These are phyloP conservation scores for Blumeriella jaapii DNA, from an alignment of 2,329 filamentous ascomycete species.

Conservation along the genomic window DNA sequence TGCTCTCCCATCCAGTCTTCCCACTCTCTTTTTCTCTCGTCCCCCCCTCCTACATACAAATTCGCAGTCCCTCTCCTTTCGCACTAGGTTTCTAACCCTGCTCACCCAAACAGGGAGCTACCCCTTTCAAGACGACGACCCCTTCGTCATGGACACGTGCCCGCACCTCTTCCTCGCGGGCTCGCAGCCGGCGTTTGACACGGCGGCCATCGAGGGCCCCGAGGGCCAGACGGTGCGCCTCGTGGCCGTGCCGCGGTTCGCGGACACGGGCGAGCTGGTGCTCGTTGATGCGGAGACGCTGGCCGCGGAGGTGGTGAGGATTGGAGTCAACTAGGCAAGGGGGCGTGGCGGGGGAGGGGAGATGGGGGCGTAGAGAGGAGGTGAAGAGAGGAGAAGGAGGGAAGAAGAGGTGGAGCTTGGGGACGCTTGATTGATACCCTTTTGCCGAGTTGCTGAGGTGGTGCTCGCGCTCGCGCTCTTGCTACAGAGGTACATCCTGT, in stretches of 20 bases:
- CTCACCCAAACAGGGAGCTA: slow-evolving; percentile 85
- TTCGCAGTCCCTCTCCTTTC: background rate
- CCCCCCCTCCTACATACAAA: background rate
- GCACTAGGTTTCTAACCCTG: slow-evolving; percentile 9
- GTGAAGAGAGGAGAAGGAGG: no score
- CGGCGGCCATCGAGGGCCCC: slow-evolving; percentile 53
- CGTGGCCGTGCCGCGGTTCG: slow-evolving; percentile 75
- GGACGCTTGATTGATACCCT: no score
- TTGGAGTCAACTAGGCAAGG: no score
- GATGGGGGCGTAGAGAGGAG: no score
- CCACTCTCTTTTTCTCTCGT: no score
- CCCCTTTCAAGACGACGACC: slow-evolving; percentile 88
- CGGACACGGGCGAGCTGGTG: slow-evolving; percentile 65
- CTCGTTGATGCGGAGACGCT: slow-evolving; percentile 78
- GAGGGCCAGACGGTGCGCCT: slow-evolving; percentile 63
- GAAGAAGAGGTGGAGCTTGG: no score
- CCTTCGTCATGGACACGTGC: slow-evolving; percentile 73
- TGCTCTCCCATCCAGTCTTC: no score
- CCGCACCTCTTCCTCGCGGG: slow-evolving; percentile 89
- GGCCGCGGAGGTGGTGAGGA: slow-evolving; percentile 33
- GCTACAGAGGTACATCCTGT: no score
- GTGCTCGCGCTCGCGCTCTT: no score
- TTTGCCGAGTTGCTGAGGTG: no score
- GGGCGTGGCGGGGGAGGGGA: no score
- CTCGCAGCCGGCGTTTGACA: slow-evolving; percentile 70